Percentiles rank a stretch among this genome's conserved stretches.
These are phyloP conservation scores for Lachancea meyersii DNA, from an alignment of 805 yeast genomes.

Conservation along the genomic window DNA sequence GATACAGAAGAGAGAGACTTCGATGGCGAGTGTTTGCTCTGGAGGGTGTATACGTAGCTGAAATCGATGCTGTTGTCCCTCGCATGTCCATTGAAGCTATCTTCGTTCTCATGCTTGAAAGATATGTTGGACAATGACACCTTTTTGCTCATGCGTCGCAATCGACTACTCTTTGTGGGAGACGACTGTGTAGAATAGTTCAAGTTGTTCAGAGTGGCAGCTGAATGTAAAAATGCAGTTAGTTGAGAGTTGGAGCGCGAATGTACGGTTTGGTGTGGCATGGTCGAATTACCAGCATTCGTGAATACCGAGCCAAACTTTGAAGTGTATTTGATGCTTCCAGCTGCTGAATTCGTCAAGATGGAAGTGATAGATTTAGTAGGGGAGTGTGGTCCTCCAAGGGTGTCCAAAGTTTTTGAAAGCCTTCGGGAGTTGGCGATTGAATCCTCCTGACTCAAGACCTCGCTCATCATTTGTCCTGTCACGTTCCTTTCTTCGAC, in stretches of 20 bases:
- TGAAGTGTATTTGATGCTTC: conserved; percentile 5
- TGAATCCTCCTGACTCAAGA: conserved; percentile 22
- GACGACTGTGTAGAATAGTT: conserved; percentile 23
- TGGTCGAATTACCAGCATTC: conserved; percentile 4
- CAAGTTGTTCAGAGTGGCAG: conserved; percentile 2
- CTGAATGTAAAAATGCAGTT: conserved; percentile 6
- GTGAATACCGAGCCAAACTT: conserved; percentile 6
- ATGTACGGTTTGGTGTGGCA: conserved; percentile 9
- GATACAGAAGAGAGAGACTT: conserved; percentile 21
- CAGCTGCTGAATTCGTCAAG: conserved; percentile 11
- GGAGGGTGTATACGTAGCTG: conserved; percentile 28
- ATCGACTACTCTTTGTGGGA: conserved; percentile 25
- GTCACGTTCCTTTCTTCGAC: conserved; percentile 13
- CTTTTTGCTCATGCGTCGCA: conserved; percentile 27
- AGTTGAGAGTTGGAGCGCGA: conserved; percentile 22
- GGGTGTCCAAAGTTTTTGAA: conserved; percentile 15
- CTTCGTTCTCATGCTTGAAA: conserved; percentile 16
- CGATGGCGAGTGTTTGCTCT: conserved; percentile 30
- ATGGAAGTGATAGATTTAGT: conserved; percentile 31
- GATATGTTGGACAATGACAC: conserved; percentile 29
- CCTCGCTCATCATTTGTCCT: conserved; percentile 17
- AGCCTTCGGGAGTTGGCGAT: conserved; percentile 13
- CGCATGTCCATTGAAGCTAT: conserved; percentile 9
- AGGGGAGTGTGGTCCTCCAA: conserved; percentile 28
- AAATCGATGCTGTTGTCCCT: conserved; percentile 30